Conservation (phyloP, 1,284 basidiomycete species). For the Naganishia sp. region DNA sequence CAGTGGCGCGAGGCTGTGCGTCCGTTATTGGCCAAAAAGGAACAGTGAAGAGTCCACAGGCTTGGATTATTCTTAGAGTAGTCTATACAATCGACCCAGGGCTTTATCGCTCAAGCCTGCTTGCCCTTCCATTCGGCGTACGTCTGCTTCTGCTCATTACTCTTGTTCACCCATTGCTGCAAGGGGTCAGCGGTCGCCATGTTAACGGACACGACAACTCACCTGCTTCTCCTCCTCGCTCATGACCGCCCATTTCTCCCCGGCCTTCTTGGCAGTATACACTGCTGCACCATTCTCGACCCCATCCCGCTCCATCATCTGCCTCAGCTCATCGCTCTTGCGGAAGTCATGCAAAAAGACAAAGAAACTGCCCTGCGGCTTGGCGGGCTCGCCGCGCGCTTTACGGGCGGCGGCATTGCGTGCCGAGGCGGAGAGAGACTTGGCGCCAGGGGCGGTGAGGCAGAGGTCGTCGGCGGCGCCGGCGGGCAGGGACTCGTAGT, state of each 20-base stretch:
- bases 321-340: constrained; percentile 26
- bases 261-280: constrained; percentile 30
- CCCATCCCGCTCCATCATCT: constrained; percentile 22
- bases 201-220: background rate
- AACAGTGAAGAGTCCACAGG: background rate
- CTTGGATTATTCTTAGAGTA: background rate
- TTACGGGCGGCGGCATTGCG: constrained; percentile 13
- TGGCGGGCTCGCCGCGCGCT: constrained; percentile 25
- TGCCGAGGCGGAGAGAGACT: constrained; percentile 6
- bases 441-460: constrained; percentile 12
- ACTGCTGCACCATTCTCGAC: constrained; percentile 9
- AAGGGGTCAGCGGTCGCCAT: background rate
- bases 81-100: background rate
- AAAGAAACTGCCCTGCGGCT: constrained; percentile 27
- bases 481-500: constrained; percentile 31
- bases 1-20: constrained; percentile 65
- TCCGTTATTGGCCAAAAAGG: constrained; percentile 22
- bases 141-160: background rate
- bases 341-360: constrained; percentile 31
- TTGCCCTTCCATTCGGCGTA: constrained; percentile 25
- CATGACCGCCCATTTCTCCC: constrained; percentile 32
- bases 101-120: background rate
- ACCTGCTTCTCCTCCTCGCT: constrained; percentile 34
- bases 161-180: constrained; percentile 20
- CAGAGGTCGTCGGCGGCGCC: constrained; percentile 5